Base-by-base conservation (phyloP, 768 basidiomycete species). In the Leucocoprinus sp. region DNA sequence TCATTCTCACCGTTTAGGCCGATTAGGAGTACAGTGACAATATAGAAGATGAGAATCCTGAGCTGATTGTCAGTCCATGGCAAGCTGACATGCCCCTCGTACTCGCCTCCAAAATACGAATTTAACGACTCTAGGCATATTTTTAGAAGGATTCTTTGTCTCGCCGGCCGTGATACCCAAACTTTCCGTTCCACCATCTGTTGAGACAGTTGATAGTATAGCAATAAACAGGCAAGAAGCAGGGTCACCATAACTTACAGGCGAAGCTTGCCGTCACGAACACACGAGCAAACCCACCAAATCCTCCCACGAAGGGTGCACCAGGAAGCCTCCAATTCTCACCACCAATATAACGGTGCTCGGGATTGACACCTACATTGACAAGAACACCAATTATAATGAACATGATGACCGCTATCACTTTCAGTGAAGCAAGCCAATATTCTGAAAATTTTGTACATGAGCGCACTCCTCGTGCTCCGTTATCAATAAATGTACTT, bases 101-200 rank as follows among this genome's bases (percentile, higher is more conserved):
- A 52, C 69, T 26, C 55, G 80, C 86, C 86, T 72, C 84, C 87
- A 93, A 60, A 93, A 93, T 2, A 93, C 91, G 56, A 85, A 79
- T 60, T 90, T 89, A 45, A 95, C 88, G 17, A 93, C 81, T 26
- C 76, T 67, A 4, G 91, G 92, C 80, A 96, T 90, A 52, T 89
- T 90, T 51, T 74, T 76, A 0, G 86, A 77, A 1, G 93, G 93
- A 60, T 95, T 90, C 57, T 72, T 79, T 0, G 91, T 91, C 62
- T 96, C 93, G 4, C 90, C 90, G 2, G 93, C 93, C 3, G 93
- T 93, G 45, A 96, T 84, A 18, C 91, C 93, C 45, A 96, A 69
- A 52, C 89, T 85, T 63, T 96, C 92, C 0, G 92, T 95, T 5
- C 90, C 88, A 11, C 86, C 89, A 55, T 78, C 87, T 80, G 51